Evolutionary conservation across 2,329 filamentous ascomycete species (phyloP).

Genomic region (Periconia sp.): DNA sequence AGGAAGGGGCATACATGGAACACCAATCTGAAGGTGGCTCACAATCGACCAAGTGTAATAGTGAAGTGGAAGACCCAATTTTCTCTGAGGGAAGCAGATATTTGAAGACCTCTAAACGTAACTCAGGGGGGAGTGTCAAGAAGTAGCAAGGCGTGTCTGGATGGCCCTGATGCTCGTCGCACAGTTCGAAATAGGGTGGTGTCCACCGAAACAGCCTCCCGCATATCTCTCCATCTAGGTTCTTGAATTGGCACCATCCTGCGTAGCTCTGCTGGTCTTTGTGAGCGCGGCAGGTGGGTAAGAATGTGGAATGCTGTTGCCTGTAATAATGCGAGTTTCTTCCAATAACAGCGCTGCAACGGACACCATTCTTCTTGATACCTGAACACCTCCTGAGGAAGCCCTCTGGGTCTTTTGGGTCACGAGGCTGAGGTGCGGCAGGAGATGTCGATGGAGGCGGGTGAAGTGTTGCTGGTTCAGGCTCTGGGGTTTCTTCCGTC

Average conservation of each 20-base stretch:
- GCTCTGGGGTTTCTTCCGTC: conserved; percentile 21
- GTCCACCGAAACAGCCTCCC: conserved; percentile 33
- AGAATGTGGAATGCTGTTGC: conserved; percentile 18
- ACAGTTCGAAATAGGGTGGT: conserved; percentile 38
- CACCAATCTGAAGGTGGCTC: background rate
- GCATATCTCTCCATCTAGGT: conserved; percentile 27
- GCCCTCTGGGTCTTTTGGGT: conserved; percentile 34
- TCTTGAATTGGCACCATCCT: conserved; percentile 32
- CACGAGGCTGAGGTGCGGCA: conserved; percentile 15
- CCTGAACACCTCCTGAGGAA: conserved; percentile 35
- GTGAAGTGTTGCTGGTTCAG: no score
- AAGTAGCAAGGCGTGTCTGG: conserved; percentile 39
- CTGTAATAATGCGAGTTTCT: conserved; percentile 24
- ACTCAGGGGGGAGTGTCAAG: conserved; percentile 37
- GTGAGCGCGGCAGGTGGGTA: conserved; percentile 37
- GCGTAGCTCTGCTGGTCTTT: conserved; percentile 34
- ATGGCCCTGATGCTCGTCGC: conserved; percentile 30
- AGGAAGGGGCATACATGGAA: background rate
- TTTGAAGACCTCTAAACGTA: conserved; percentile 37
- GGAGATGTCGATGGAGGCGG: conserved; percentile 1
- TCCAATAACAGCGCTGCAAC: conserved; percentile 29
- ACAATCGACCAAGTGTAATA: conserved; percentile 13
- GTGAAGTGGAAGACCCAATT: conserved; percentile 31
- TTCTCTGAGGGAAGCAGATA: conserved; percentile 35
- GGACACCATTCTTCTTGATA: conserved; percentile 29